Conservation (phyloP, 2,329 filamentous ascomycete genomes). For the Ramichloridium luteum region DNA sequence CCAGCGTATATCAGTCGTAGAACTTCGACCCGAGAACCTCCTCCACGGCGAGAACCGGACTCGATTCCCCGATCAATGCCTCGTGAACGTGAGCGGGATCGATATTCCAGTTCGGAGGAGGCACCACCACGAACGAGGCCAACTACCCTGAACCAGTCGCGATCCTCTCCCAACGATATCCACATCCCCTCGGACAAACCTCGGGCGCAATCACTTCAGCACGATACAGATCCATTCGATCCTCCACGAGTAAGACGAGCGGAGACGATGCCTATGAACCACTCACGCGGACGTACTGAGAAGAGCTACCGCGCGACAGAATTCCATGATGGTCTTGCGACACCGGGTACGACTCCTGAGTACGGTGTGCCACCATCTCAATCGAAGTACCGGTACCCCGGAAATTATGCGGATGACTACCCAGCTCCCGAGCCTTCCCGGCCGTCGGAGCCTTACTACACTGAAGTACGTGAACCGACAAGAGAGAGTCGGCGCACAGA, state of each 20-base stretch:
- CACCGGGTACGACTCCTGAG: constrained; percentile 19
- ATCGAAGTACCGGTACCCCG: constrained; percentile 16
- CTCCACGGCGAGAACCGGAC: not conserved
- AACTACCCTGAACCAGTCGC: constrained; percentile 29
- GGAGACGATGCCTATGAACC: constrained; percentile 30
- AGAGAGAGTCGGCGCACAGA: constrained; percentile 1
- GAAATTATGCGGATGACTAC: constrained; percentile 22
- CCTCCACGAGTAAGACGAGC: constrained; percentile 29
- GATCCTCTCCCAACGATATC: constrained; percentile 22
- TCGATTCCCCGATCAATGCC: not conserved
- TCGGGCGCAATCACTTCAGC: constrained; percentile 20
- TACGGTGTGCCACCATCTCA: constrained; percentile 8
- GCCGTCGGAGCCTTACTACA: constrained; percentile 22
- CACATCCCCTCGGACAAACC: constrained; percentile 16
- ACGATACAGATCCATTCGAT: constrained; percentile 14
- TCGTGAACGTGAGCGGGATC: constrained; percentile 2
- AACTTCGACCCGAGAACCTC: not conserved
- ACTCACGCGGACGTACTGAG: constrained; percentile 7
- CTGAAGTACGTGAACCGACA: constrained; percentile 15
- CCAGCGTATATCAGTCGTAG: not conserved
- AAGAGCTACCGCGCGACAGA: constrained; percentile 18
- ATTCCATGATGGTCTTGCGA: constrained; percentile 15
- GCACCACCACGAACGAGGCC: constrained; percentile 6
- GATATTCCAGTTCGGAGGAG: no score
- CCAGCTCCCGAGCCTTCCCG: no score